A percentile compares a stretch with the other conserved stretches of the same genome.
phyloP scores from a whole-genome alignment of 345 rosid genomes.

The Hibiscus tridactylites region DNA sequence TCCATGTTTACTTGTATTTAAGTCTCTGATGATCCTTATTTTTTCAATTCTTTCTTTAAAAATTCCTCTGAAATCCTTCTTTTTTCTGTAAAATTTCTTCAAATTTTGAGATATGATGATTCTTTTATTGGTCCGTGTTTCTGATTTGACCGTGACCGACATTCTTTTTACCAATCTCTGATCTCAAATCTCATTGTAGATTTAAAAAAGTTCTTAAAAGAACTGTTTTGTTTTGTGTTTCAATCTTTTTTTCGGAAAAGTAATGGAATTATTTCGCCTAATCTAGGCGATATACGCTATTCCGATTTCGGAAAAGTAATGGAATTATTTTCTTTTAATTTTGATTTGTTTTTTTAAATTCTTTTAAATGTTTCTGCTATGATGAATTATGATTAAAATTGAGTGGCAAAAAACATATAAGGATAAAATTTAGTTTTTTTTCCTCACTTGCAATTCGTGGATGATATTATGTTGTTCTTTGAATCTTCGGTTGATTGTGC shows the following conservation, averaged over 20 bases:
- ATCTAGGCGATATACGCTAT: not conserved
- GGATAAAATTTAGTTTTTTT: too few relatives aligned
- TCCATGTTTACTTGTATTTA: not conserved
- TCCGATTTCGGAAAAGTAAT: too few relatives aligned
- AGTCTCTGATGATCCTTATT: slow-evolving; percentile 1
- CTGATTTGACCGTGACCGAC: slow-evolving; percentile 23
- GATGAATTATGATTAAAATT: slow-evolving; percentile 14
- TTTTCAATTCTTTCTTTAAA: not conserved
- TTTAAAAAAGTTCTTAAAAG: too few relatives aligned
- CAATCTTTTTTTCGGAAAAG: not conserved
- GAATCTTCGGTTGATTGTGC: too few relatives aligned
- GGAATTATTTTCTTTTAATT: not conserved
- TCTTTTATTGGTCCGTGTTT: slow-evolving; percentile 22
- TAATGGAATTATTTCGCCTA: not conserved
- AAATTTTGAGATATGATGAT: slow-evolving; percentile 15
- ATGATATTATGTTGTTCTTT: too few relatives aligned
- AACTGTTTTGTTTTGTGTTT: too few relatives aligned
- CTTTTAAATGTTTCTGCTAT: slow-evolving; percentile 9
- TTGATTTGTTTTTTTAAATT: not conserved
- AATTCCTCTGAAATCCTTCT: not conserved
- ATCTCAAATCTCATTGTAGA: slow-evolving; percentile 11
- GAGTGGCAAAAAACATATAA: too few relatives aligned
- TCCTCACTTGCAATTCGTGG: too few relatives aligned
- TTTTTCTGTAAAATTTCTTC: not conserved
- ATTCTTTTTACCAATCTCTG: slow-evolving; percentile 23